Base-by-base conservation (phyloP, 2,329 filamentous ascomycete genomes). In the Amylocarpus encephaloides region DNA sequence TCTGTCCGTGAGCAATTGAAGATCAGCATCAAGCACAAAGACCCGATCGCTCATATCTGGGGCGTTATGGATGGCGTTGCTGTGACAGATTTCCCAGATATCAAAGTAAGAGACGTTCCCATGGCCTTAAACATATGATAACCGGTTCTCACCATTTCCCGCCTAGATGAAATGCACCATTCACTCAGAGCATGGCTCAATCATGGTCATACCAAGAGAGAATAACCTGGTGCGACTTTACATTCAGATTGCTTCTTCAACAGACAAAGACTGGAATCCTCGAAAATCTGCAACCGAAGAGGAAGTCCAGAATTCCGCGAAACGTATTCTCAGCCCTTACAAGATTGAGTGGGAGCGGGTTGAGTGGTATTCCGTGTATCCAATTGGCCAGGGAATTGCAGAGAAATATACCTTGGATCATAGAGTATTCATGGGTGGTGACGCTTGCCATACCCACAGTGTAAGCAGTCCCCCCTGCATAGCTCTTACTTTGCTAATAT, bases 361-460 rank as follows among this genome's bases (percentile, higher is more conserved):
- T 1, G 82, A 86, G 60, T 88, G 85, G 85, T 89, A 80, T 68
- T 86, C 85, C 0, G 84, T 85, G 1, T 89, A 89, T 59, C 83
- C 85, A 40, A 87, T 89, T 54, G 84, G 85, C 7, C 85, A 89
- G 65, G 83, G 85, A 0, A 83, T 87, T 32, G 77, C 84, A 1
- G 82, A 85, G 49, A 78, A 74, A 15, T 85, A 85, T 59, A 85
- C 83, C 0, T 67, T 83, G 44, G 78, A 86, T 52, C 76, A 85
- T 56, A 76, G 85, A 46, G 82, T 89, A 1, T 89, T 89, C 64
- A 74, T 90, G 26, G 84, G 82, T 11, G 86, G 86, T 35, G 86
- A 90, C 67, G 84, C 85, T n/a, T 88, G 83, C 58, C 86, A 90
- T 66, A 89, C 85, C 0, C 86, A 88, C 61, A 87, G 83, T 58